Evolutionary conservation across 495 filamentous ascomycete species (phyloP), one percentile per base, ranked within the genome.

Genomic region (Hypoxylon trugodes): DNA sequence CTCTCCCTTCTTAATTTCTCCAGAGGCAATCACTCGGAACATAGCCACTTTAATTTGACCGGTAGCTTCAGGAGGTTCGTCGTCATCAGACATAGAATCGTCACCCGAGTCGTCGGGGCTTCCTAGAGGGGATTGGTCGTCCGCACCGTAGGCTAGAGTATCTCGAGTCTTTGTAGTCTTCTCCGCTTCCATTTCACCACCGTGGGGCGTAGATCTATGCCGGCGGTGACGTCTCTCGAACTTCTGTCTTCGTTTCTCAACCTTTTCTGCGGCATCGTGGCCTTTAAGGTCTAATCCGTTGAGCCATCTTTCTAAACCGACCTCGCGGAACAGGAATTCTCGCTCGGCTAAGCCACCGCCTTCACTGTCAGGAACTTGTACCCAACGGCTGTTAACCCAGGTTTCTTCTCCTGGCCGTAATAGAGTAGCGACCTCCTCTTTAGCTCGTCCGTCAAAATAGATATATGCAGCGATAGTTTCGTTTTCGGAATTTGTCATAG

Each of bases 401-500:
- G 95, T 99, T 75, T 99, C 95, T 63, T 97, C 95, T 36, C 96
- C 96, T 15, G 93, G 87, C 51, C 95, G 84, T 28, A 99, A 81
- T 36, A 99, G 77, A 26, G 95, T 99, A 52, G 95, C 95, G 12
- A 98, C 96, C 73, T 99, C 95, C 68, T 99, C 95, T 76, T 99
- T 98, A 24, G 86, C 82, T 43, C 96, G 82, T 9, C 95, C 95
- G 74, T 99, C 95, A 69, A 99, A 99, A 79, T 98, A 98, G 55
- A 99, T 97, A 70, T 99, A 99, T 9, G 95, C 95, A 13, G 95
- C 95, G 50, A 99, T 91, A 1, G 96, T 97, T 76, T 98, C 95
- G 70, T 97, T 97, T 43, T 90, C 86, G 18, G 90, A 93, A 33
- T 87, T 86, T 4, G 93, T 97, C 75, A 96, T 82, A 2, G 94